A percentile compares a stretch with the other conserved stretches of the same genome.
phyloP scores from a whole-genome alignment of 2,329 filamentous ascomycete species.

The Thyridium curvatum region DNA sequence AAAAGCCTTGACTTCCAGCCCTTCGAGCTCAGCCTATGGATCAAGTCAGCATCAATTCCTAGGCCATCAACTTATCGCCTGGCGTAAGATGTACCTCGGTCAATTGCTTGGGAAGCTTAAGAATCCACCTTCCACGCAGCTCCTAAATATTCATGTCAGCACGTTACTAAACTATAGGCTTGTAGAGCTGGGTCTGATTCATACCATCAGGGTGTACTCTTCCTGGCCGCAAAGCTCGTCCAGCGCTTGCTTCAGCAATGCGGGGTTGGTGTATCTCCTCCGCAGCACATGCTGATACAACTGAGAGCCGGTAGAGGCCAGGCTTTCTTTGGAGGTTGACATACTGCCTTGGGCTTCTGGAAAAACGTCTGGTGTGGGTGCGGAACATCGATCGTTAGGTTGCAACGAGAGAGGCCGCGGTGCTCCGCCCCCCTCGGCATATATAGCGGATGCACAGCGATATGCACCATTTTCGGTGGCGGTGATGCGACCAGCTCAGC shows the following conservation, averaged over 20 bases:
- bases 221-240: conserved; percentile 8
- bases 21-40: conserved; percentile 3
- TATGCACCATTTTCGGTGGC: too few relatives aligned
- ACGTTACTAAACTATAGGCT: not conserved
- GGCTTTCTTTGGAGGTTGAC: not conserved
- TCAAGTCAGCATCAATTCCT: too few relatives aligned
- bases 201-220: conserved; percentile 10
- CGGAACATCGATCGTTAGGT: too few relatives aligned
- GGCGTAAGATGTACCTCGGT: not conserved
- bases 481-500: too few relatives aligned
- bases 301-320: not conserved
- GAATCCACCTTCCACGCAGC: conserved; percentile 8
- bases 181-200: too few relatives aligned
- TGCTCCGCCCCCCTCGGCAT: too few relatives aligned
- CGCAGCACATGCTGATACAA: conserved; percentile 9
- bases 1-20: too few relatives aligned
- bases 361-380: too few relatives aligned
- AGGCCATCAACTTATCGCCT: too few relatives aligned
- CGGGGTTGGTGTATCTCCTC: conserved; percentile 10
- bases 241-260: conserved; percentile 8
- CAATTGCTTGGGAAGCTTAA: conserved; percentile 9
- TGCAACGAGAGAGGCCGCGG: too few relatives aligned
- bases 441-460: too few relatives aligned
- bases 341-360: not conserved
- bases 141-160: conserved; percentile 1